phyloP scores from a whole-genome alignment of 768 basidiomycete genomes.

The Lactifluus rugatus region DNA sequence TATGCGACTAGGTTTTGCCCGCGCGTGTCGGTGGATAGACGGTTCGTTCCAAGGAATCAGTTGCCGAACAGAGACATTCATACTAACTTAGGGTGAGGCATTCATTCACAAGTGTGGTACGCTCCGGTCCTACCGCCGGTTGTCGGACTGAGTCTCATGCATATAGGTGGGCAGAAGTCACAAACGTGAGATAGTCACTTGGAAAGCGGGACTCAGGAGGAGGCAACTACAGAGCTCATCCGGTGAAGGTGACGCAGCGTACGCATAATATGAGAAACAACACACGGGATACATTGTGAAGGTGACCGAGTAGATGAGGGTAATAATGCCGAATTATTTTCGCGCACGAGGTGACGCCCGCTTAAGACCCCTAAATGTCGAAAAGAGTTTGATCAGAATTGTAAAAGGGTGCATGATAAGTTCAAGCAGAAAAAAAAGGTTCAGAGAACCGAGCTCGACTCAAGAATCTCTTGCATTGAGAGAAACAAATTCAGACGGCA shows the following conservation, averaged over 20 bases:
- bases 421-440: background rate
- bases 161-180: no score
- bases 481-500: slow-evolving; percentile 17
- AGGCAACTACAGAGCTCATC: no score
- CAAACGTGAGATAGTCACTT: no score
- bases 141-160: background rate
- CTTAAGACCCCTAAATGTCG: background rate
- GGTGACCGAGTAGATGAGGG: background rate
- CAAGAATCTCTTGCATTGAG: background rate
- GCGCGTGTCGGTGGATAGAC: background rate
- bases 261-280: no score
- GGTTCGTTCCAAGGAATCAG: background rate
- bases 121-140: background rate
- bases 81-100: background rate
- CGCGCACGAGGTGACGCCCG: background rate
- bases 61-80: background rate
- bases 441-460: slow-evolving; percentile 22
- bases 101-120: background rate
- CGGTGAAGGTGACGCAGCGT: no score
- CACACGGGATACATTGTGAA: background rate
- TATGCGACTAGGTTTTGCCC: background rate
- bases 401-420: background rate
- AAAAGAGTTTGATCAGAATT: slow-evolving; percentile 1
- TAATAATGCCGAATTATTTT: background rate
- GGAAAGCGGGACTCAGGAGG: no score